These are phyloP conservation scores for Aspergillus fischeri DNA, from an alignment of 2,329 filamentous ascomycete species.

Conservation along the genomic window DNA sequence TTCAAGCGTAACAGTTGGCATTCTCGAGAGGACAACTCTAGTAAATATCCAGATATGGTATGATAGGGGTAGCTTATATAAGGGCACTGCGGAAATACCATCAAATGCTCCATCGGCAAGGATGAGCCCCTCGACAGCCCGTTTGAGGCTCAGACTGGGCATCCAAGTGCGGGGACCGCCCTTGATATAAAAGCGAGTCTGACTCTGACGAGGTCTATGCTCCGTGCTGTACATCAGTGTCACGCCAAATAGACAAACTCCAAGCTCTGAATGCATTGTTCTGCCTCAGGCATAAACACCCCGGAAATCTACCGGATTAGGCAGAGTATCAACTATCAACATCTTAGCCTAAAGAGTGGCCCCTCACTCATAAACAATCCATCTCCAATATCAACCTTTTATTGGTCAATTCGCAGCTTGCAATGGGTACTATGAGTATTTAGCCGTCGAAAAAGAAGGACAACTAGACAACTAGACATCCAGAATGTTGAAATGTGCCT, in stretches of 20 bases:
- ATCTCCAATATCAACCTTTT: neutral
- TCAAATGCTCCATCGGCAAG: neutral
- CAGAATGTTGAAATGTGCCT: neutral
- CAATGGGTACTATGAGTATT: neutral
- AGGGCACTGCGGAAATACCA: no score
- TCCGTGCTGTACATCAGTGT: no score
- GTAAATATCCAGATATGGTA: no score
- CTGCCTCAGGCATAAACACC: neutral
- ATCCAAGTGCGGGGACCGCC: neutral
- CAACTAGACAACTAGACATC: neutral
- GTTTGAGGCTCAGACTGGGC: neutral
- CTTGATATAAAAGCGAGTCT: no score
- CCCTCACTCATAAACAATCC: neutral
- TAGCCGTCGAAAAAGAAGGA: neutral
- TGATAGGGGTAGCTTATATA: no score
- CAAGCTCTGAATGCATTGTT: no score
- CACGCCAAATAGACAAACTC: neutral
- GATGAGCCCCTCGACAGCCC: neutral
- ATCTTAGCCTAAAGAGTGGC: conserved; percentile 3
- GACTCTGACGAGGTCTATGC: no score
- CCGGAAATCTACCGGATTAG: conserved; percentile 4
- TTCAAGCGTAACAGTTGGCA: neutral
- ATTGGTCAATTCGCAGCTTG: neutral
- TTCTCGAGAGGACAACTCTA: neutral
- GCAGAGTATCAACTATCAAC: neutral